Evolutionary conservation across 306 rosid species (phyloP).

Genomic region (Lotus japonicus): DNA sequence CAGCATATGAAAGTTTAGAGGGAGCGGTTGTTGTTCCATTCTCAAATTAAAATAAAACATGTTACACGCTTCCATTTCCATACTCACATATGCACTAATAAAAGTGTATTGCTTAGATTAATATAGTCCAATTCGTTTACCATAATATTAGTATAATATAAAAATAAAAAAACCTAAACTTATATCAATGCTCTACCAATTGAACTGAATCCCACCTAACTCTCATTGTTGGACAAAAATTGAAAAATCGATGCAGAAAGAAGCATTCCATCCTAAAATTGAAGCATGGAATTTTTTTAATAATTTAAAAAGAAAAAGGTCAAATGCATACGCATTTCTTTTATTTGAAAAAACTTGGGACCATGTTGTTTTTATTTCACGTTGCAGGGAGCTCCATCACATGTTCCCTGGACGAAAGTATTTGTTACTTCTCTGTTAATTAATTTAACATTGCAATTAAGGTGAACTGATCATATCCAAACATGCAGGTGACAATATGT

Average conservation of each 20-base stretch:
- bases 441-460: too few species aligned
- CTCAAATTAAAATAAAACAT: background rate
- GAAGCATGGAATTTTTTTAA: background rate
- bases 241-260: conserved; percentile 12
- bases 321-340: background rate
- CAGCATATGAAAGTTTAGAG: background rate
- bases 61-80: background rate
- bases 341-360: background rate
- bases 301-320: background rate
- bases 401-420: too few species aligned
- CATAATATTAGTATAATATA: background rate
- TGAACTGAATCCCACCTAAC: conserved; percentile 23
- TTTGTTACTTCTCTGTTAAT: too few species aligned
- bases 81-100: background rate
- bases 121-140: background rate
- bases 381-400: too few species aligned
- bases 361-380: too few species aligned
- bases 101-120: background rate
- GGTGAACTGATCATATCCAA: too few species aligned
- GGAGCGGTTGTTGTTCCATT: background rate
- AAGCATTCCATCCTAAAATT: conserved; percentile 11
- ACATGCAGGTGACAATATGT: too few species aligned
- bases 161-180: background rate
- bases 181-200: background rate
- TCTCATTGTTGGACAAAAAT: conserved; percentile 16